A percentile compares a stretch with the other conserved stretches of the same genome.
phyloP scores from a whole-genome alignment of 2,329 filamentous ascomycete species.

The Aschersonia sp. region DNA sequence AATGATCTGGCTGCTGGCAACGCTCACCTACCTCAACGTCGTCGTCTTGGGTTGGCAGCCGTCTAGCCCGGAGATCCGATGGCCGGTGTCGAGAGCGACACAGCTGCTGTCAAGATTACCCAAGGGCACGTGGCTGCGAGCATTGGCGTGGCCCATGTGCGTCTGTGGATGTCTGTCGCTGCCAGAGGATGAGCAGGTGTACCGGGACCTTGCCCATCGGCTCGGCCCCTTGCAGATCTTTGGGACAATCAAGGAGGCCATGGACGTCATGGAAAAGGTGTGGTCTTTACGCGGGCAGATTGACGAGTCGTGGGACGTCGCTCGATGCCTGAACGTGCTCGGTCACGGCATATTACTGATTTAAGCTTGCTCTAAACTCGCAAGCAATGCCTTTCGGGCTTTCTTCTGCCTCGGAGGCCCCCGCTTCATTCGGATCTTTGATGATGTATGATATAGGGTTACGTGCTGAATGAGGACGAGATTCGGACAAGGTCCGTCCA shows the following conservation, averaged over 20 bases:
- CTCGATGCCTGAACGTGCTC: constrained; percentile 25
- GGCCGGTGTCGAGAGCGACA: constrained; percentile 16
- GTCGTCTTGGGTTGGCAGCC: constrained; percentile 38
- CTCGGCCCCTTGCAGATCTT: constrained; percentile 29
- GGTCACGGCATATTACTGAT: constrained; percentile 24
- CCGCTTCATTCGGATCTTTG: no score
- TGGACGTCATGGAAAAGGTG: constrained; percentile 30
- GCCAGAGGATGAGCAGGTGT: constrained; percentile 24
- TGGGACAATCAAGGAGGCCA: constrained; percentile 27
- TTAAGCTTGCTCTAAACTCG: neutral
- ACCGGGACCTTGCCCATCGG: constrained; percentile 22
- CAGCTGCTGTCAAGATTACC: constrained; percentile 19
- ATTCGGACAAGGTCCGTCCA: no score
- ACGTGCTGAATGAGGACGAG: no score
- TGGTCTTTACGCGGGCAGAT: constrained; percentile 25
- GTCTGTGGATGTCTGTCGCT: constrained; percentile 25
- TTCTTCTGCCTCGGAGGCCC: neutral
- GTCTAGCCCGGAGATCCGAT: constrained; percentile 23
- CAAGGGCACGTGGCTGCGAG: constrained; percentile 15
- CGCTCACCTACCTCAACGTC: constrained; percentile 30
- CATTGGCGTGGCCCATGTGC: constrained; percentile 26
- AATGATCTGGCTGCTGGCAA: constrained; percentile 32
- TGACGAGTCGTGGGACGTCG: constrained; percentile 28
- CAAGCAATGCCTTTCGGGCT: neutral
- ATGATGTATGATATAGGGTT: no score